phyloP scores from a whole-genome alignment of 768 basidiomycete genomes.

The Obba rivulosa region DNA sequence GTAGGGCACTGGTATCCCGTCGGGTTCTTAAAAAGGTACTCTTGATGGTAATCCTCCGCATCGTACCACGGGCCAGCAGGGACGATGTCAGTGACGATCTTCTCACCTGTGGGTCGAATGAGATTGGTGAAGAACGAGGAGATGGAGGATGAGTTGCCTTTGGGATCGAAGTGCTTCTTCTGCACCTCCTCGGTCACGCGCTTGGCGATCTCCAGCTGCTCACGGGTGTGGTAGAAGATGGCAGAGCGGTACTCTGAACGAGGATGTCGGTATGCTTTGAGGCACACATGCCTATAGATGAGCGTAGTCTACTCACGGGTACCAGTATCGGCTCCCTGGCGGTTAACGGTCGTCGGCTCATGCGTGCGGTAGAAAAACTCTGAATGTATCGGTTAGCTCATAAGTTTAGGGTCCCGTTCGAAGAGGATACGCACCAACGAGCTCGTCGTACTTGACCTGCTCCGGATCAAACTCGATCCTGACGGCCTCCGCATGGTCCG shows the following conservation, averaged over 20 bases:
- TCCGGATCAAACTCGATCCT: slow-evolving; percentile 82
- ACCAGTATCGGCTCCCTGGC: slow-evolving; percentile 74
- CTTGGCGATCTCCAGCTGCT: slow-evolving; percentile 68
- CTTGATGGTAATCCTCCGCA: slow-evolving; percentile 80
- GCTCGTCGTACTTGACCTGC: slow-evolving; percentile 73
- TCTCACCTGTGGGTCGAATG: slow-evolving; percentile 34
- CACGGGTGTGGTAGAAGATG: slow-evolving; percentile 75
- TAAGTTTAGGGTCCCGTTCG: too few relatives aligned
- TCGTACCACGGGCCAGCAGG: slow-evolving; percentile 74
- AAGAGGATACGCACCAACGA: slow-evolving; percentile 62
- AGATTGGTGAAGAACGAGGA: not conserved
- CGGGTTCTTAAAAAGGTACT: slow-evolving; percentile 81
- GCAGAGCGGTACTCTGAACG: slow-evolving; percentile 83
- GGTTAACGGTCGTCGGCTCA: slow-evolving; percentile 81
- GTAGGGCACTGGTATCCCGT: slow-evolving; percentile 89
- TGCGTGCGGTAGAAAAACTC: slow-evolving; percentile 96
- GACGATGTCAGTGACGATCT: slow-evolving; percentile 75
- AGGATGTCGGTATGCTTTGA: not conserved
- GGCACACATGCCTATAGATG: not conserved
- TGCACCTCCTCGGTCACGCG: slow-evolving; percentile 81
- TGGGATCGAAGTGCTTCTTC: slow-evolving; percentile 73
- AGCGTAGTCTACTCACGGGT: slow-evolving; percentile 50
- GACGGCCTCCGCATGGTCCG: slow-evolving; percentile 86
- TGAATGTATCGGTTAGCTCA: slow-evolving; percentile 18
- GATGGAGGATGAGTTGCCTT: slow-evolving; percentile 19